These are phyloP conservation scores for Umbilicus rupestris DNA, from an alignment of 164 flowering plant species.

Conservation along the genomic window DNA sequence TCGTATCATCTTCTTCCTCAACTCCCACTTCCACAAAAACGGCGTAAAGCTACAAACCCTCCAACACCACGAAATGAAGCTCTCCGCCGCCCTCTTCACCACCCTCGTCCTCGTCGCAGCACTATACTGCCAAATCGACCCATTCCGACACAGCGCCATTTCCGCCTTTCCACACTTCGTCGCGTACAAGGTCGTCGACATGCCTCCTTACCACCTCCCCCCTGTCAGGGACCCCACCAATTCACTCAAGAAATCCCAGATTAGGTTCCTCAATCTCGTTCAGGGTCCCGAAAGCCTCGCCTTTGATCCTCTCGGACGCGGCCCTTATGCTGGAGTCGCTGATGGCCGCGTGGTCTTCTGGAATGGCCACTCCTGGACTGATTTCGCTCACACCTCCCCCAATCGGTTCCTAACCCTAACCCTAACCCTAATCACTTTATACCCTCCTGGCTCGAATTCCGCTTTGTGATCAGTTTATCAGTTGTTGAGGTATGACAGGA, in stretches of 20 bases:
- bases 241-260: constrained; percentile 59
- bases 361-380: constrained; percentile 49
- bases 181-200: constrained; percentile 33
- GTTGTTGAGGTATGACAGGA: too few relatives aligned
- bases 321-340: constrained; percentile 91
- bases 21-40: too few relatives aligned
- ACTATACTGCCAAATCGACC: constrained; percentile 66
- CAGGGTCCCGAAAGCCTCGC: constrained; percentile 90
- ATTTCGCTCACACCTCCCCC: constrained; percentile 52
- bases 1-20: neutral
- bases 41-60: too few relatives aligned
- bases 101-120: constrained; percentile 36
- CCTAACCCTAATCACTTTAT: too few relatives aligned
- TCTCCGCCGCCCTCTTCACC: constrained; percentile 18
- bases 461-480: too few relatives aligned
- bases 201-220: constrained; percentile 42
- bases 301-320: constrained; percentile 77
- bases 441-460: too few relatives aligned
- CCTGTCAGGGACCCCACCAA: constrained; percentile 33
- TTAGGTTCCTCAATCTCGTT: constrained; percentile 51
- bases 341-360: constrained; percentile 69
- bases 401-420: constrained; percentile 49
- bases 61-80: constrained; percentile 12
- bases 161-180: constrained; percentile 54
- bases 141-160: constrained; percentile 57